Evolutionary conservation across 257 asterid genomes (phyloP), one percentile per base, ranked within the genome.

Genomic region (Solanum bulbocastanum): DNA sequence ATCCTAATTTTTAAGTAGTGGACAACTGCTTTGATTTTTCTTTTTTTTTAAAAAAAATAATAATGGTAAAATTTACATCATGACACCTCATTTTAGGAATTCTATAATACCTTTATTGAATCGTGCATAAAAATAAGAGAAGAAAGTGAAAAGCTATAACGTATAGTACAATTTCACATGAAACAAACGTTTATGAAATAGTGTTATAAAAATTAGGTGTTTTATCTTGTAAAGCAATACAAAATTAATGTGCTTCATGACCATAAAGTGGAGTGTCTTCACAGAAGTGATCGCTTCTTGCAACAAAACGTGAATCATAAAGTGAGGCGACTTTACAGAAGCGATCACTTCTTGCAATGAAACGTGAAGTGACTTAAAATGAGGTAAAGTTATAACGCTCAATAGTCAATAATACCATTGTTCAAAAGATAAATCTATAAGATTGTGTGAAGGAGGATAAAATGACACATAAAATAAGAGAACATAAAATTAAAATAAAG

Each of bases 21-120:
- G 68, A 4, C 69, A 69, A 68, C 68, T 25, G 68, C 87, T 68
- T 39, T 18, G 33, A 68, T 81, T 58, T 1, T 44, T 78, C 56
- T 6, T 10, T 22, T 20, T 3, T 3, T 2, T n/a, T n/a, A n/a
- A n/a, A n/a, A 2, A 3, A 3, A 58, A 60, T 3, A 60, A 60
- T 8, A 60, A 60, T 22, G 0, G 10, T 60, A 9, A 18, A 33
- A 33, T 10, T 8, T 5, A 18, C 0, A 3, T 0, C 6, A 8
- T 9, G 10, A 35, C 1, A 2, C 0, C 4, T 10, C 1, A 8
- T 71, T 8, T 71, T 1, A 7, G 3, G 36, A 1, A 7, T 39
- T 39, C 11, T 8, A 39, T 39, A 39, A 39, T 39, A 39, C 42
- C 11, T 39, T 39, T 11, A 39, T 39, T 39, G 46, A 40, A 40